Evolutionary conservation across 305 asterid genomes (phyloP).

Genomic region (Fraxinus xanthoxyloides): DNA sequence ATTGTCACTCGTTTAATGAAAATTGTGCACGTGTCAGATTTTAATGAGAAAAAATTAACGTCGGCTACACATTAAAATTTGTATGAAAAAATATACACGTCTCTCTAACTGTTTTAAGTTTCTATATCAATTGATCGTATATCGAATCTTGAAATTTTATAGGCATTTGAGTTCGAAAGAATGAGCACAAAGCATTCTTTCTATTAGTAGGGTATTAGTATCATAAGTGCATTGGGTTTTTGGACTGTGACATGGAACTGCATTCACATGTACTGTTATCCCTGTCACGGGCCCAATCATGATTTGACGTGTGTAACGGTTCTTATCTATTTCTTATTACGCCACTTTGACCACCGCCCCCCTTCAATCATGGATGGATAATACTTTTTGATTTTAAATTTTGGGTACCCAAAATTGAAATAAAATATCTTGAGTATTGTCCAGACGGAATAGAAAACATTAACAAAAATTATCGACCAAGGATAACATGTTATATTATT

Average conservation of each 20-base stretch:
- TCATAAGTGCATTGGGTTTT: conserved; percentile 9
- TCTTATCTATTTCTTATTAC: not conserved
- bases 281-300: conserved; percentile 7
- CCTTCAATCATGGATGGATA: not conserved
- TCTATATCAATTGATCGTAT: not conserved
- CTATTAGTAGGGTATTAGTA: conserved; percentile 1
- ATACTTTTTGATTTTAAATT: not conserved
- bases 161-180: conserved; percentile 3
- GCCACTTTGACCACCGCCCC: conserved; percentile 34
- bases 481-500: not conserved
- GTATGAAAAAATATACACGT: not conserved
- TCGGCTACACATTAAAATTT: not conserved
- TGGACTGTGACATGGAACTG: conserved; percentile 21
- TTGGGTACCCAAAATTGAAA: not conserved
- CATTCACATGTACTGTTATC: conserved; percentile 44
- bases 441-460: not conserved
- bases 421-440: not conserved
- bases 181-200: conserved; percentile 36
- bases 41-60: too few relatives aligned
- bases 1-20: not conserved
- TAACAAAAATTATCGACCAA: not conserved
- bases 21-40: too few relatives aligned
- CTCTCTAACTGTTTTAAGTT: not conserved
- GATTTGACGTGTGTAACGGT: conserved; percentile 3
- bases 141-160: not conserved